Base-by-base conservation (phyloP, 2,329 filamentous ascomycete genomes). In the Cyphellophora attinorum region DNA sequence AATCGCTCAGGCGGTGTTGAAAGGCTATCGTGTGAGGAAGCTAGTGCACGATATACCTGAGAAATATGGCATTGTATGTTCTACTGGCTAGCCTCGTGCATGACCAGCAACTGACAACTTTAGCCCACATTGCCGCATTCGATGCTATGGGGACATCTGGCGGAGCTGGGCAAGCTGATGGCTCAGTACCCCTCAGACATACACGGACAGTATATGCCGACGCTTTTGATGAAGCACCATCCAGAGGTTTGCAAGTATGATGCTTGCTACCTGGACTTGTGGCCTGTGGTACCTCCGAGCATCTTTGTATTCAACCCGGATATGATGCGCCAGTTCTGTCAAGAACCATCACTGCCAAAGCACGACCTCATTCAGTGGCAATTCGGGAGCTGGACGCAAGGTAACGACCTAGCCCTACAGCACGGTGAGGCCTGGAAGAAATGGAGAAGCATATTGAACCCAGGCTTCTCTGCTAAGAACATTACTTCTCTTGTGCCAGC, bases 271-370 rank as follows among this genome's bases (percentile, higher is more conserved):
- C 13, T 41, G n/a, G 38, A 41, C 23, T 27, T 35, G 15, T 50
- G 48, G 38, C 48, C 48, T 13, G 30, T 51, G 16, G 30, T 25
- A 15, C 13, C 37, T 10, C 38, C 37, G 13, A 44, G 39, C 15
- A 35, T 49, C 13, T 31, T 38, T 11, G 28, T 44, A 14, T 21
- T 29, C 10, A 19, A 37, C 21, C 46, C 48, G 2, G 34, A 42
- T 14, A 25, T 41, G 14, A 34, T 37, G 11, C 19, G 28, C 6
- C 44, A 51, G 34, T 28, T 42, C 35, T 4, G 29, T 37, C 19
- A 35, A 27, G 23, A 36, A 35, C 18, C 35, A 27, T n/a, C 41
- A 12, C 35, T 56, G 15, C 52, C 50, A 6, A 63, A 64, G 35
- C 53, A 58, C 43, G 5, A 42, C 40, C 4, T 49, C 49, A 31